Evolutionary conservation across 768 basidiomycete genomes (phyloP), one percentile per base, ranked within the genome.

Genomic region (Exidia glandulosa): DNA sequence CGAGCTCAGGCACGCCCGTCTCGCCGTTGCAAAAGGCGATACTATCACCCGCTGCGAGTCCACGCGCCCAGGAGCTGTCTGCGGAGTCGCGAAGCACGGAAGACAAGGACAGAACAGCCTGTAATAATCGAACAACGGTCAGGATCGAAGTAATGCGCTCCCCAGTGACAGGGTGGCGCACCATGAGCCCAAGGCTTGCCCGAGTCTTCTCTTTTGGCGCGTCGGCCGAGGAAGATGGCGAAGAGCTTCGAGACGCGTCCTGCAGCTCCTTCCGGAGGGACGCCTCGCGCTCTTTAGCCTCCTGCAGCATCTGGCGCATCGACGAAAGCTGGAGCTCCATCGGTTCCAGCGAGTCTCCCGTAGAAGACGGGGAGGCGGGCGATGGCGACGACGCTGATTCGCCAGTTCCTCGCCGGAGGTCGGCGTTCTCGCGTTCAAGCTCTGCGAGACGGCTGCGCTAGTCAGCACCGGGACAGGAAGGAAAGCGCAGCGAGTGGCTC

Each of bases 401-500:
- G 25, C 7, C 7, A 4, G 50, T 27, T 6, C 25, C 25, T 9
- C 50, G 50, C 25, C 27, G 23, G 7, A 66, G 62, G 29, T 65
- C 59, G 6, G 64, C 65, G 45, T 66, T 65, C 47, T 66, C 65
- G 32, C 47, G 34, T 47, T 65, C 62, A 32, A 66, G 58, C 16
- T 60, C 62, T 32, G 60, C 47, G 30, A 66, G 61, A 30, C 65
- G 64, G 41, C 65, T 66, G 50, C 27, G 25, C 34, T 7, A n/a
- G 47, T 16, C 32, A 32, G 32, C 30, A 33, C 55, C 14, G 16
- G 10, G n/a, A 30, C 7, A 7, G 34, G 16, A 14, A 19, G 41
- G 9, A 19, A 13, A 48, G 29, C n/a, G 12, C n/a, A 64, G 41
- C 2, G 16, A 12, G 23, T 29, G 12, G 45, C 66, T 47, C 47